phyloP scores from a whole-genome alignment of 352 stramenopile species.

The Pythium vanterpoolii region DNA sequence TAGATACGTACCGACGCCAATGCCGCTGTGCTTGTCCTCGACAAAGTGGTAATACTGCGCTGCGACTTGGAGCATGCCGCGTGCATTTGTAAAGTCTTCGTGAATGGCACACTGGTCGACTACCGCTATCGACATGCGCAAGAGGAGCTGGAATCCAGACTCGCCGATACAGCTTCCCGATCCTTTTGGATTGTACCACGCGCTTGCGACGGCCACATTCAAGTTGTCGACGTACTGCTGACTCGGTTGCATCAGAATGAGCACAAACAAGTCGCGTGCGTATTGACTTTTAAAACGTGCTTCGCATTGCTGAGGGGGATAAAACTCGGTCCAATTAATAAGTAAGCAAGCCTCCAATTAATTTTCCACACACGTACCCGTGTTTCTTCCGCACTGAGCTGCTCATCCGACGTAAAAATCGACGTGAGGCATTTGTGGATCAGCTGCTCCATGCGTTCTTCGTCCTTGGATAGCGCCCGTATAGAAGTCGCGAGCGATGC shows the following conservation, averaged over 20 bases:
- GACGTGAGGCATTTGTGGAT: conserved; percentile 81
- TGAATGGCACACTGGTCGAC: conserved; percentile 75
- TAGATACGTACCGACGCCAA: conserved; percentile 57
- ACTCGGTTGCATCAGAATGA: conserved; percentile 85
- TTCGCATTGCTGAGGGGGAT: conserved; percentile 46
- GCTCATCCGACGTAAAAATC: conserved; percentile 79
- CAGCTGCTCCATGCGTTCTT: conserved; percentile 75
- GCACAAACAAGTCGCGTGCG: conserved; percentile 72
- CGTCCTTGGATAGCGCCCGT: conserved; percentile 60
- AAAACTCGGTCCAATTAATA: background rate
- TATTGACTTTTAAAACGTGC: conserved; percentile 63
- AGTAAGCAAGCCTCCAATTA: background rate
- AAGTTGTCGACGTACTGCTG: conserved; percentile 63
- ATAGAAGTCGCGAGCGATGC: background rate
- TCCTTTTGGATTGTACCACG: conserved; percentile 80
- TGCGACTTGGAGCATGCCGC: conserved; percentile 75
- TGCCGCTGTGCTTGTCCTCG: conserved; percentile 68
- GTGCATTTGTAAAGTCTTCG: conserved; percentile 79
- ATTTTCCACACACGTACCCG: conserved; percentile 29
- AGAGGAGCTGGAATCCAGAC: conserved; percentile 59
- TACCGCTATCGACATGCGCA: conserved; percentile 46
- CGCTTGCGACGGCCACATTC: conserved; percentile 24
- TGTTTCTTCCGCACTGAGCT: conserved; percentile 46
- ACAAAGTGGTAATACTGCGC: conserved; percentile 79
- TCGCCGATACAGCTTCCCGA: conserved; percentile 78